Base-by-base conservation (phyloP, 441 rosid genomes). In the Jatropha podagrica region DNA sequence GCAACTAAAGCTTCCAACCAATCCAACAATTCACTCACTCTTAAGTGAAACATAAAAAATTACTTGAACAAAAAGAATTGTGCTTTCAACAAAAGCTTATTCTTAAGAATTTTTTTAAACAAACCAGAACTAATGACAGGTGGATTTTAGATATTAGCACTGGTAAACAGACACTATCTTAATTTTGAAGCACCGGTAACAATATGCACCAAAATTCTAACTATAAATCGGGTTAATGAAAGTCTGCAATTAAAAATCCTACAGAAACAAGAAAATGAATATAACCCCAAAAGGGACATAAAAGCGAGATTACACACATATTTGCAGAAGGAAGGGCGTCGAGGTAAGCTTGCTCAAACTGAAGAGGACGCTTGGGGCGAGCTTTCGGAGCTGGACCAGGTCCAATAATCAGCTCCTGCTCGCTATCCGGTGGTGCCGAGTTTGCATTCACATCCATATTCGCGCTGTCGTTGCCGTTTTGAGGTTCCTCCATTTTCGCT, bases 271-370 rank as follows among this genome's bases (percentile, higher is more conserved):
- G 18, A 26, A 73, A 26, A 49, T 4, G 4, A 37, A 56, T 18
- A 56, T 71, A 52, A 15, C 15, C 23, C 2, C 12, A n/a, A 18
- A 10, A 54, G 18, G 17, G 3, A 2, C 13, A 44, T 20, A 40
- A 4, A 46, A 54, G 59, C 7, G 14, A 32, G 4, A 9, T 41
- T 51, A 52, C 73, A 64, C 82, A 95, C 98, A 87, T 92, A 85
- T 88, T 92, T 69, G 97, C 99, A 27, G 92, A 93, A 69, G 98
- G 98, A 71, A 95, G 96, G 2, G 99, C 76, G 74, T 93, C 91
- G 2, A 95, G 94, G 79, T 88, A 93, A 27, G 99, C 96, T 77
- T 90, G 88, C 82, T 95, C 98, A 81, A 95, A 93, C 84, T 90
- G 96, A 61, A 95, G 97, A 15, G 94, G 98, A 74, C 94, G 98